These are phyloP conservation scores for Wickerhamiella kurtzmanii DNA, from an alignment of 805 yeast genomes.

Conservation along the genomic window DNA sequence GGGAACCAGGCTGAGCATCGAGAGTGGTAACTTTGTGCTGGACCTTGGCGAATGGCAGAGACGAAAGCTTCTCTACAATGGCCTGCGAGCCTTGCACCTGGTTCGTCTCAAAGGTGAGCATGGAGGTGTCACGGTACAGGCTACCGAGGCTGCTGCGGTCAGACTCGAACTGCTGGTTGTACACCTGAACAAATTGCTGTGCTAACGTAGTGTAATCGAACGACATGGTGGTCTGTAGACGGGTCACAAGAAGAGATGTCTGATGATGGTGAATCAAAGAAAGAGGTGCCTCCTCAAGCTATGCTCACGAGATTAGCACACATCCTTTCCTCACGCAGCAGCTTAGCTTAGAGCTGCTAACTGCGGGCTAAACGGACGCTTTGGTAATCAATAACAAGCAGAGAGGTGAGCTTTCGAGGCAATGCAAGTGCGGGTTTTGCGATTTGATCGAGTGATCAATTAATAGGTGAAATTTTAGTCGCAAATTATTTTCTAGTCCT, in stretches of 20 bases:
- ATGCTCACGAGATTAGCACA: not conserved
- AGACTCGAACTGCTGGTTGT: slow-evolving; percentile 87
- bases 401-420: no score
- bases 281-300: not conserved
- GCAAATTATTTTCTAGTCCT: no score
- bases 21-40: slow-evolving; percentile 86
- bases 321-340: no score
- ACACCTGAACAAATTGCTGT: slow-evolving; percentile 82
- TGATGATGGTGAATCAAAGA: not conserved
- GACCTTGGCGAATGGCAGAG: slow-evolving; percentile 85
- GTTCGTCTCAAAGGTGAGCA: slow-evolving; percentile 91
- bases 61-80: slow-evolving; percentile 81
- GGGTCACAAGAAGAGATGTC: not conserved
- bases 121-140: slow-evolving; percentile 90
- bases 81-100: slow-evolving; percentile 90
- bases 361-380: no score
- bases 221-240: slow-evolving; percentile 13
- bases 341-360: no score
- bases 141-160: slow-evolving; percentile 88
- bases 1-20: slow-evolving; percentile 96
- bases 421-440: no score
- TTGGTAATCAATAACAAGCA: not conserved
- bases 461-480: no score
- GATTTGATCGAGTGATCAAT: no score
- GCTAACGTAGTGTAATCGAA: slow-evolving; percentile 23